phyloP scores from a whole-genome alignment of 306 rosid genomes.

The Gillenia trifoliata region DNA sequence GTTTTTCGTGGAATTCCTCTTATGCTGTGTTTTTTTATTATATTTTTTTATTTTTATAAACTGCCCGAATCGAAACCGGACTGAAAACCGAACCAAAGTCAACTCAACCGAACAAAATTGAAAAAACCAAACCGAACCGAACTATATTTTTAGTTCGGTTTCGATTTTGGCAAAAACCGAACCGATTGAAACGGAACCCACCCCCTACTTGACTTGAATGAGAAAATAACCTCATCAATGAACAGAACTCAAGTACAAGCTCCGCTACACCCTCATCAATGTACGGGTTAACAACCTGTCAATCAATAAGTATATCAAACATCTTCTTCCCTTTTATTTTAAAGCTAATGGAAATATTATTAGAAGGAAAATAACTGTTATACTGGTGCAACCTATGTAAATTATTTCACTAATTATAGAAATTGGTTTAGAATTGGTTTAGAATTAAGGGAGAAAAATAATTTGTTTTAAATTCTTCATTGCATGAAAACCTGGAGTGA shows the following conservation, averaged over 20 bases:
- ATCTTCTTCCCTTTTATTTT: neutral
- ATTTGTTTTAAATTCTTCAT: no score
- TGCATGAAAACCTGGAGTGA: no score
- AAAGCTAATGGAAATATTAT: neutral
- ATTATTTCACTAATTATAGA: neutral
- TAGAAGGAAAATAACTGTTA: neutral
- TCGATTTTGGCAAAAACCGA: no score
- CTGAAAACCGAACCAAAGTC: no score
- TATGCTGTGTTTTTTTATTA: no score
- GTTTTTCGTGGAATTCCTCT: no score
- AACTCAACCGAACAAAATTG: no score
- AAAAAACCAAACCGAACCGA: no score
- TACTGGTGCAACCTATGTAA: neutral
- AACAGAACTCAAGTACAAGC: constrained; percentile 98
- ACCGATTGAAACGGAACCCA: no score
- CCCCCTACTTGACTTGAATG: neutral
- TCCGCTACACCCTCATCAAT: constrained; percentile 98
- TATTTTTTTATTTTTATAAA: no score
- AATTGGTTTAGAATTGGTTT: neutral
- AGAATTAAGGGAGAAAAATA: neutral
- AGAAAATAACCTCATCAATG: constrained; percentile 34
- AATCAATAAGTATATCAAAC: constrained; percentile 5
- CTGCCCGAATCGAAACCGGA: no score
- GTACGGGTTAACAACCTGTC: constrained; percentile 87
- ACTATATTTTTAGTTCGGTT: no score